phyloP scores from a whole-genome alignment of 2,329 filamentous ascomycete species.

The Claviceps africana region DNA sequence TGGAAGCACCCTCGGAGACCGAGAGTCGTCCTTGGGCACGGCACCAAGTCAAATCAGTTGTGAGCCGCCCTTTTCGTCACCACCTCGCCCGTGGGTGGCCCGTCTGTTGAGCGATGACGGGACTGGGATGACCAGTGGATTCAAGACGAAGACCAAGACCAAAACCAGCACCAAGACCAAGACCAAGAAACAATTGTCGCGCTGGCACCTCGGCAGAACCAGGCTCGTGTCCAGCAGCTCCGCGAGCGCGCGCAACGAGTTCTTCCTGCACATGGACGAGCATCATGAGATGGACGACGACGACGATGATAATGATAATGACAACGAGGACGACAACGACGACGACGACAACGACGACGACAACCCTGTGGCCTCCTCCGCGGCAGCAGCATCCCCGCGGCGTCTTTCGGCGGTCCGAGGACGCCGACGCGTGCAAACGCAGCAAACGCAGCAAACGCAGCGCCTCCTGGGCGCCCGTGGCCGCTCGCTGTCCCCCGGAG shows the following conservation, averaged over 20 bases:
- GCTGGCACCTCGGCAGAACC: not conserved
- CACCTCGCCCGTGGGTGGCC: not conserved
- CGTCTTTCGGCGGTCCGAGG: not conserved
- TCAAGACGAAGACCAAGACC: not conserved
- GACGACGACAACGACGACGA: not conserved
- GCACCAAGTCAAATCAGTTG: conserved; percentile 5
- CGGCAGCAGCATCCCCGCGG: not conserved
- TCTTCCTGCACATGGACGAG: not conserved
- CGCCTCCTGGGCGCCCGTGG: not conserved
- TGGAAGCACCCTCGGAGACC: conserved; percentile 11
- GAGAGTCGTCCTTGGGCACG: conserved; percentile 5
- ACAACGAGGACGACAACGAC: not conserved
- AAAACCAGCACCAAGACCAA: too few species aligned
- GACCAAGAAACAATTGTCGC: not conserved
- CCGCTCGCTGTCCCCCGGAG: not conserved
- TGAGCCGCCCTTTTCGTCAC: conserved; percentile 2
- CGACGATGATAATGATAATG: not conserved
- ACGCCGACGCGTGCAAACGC: not conserved
- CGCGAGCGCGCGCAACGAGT: not conserved
- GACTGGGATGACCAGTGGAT: not conserved
- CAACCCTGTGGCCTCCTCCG: too few species aligned
- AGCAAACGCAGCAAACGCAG: too few species aligned
- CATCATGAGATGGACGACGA: not conserved
- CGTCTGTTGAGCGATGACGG: conserved; percentile 3
- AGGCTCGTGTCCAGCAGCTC: not conserved